Evolutionary conservation across 2,329 filamentous ascomycete genomes (phyloP).

Genomic region (Colletotrichum cordylinicola): DNA sequence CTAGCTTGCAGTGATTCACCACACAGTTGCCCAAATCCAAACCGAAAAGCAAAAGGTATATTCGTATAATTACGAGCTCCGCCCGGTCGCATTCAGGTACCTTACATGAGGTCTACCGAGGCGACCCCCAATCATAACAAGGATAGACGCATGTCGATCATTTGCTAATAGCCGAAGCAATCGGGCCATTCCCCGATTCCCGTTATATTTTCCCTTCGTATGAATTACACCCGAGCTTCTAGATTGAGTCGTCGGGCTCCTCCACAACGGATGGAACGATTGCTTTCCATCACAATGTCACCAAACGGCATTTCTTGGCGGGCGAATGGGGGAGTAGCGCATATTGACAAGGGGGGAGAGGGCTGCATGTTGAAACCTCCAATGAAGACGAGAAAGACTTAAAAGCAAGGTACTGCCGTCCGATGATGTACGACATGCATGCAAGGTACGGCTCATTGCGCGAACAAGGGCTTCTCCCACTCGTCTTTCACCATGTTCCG

Average conservation of each 20-base stretch:
- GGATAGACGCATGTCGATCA: neutral
- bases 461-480: neutral
- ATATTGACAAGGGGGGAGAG: neutral
- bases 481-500: neutral
- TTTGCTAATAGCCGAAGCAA: neutral
- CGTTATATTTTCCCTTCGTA: neutral
- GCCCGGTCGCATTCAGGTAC: neutral
- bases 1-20: neutral
- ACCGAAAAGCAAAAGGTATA: neutral
- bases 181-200: neutral
- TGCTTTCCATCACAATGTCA: neutral
- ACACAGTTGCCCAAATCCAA: neutral
- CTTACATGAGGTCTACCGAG: neutral
- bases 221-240: conserved; percentile 7
- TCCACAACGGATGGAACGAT: conserved; percentile 4
- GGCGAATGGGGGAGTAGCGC: neutral
- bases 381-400: neutral
- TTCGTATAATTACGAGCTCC: neutral
- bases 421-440: neutral
- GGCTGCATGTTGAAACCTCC: neutral
- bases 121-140: neutral
- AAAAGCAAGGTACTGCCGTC: neutral
- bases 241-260: neutral
- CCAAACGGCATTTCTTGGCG: neutral
- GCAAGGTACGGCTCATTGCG: neutral